Base-by-base conservation (phyloP, 768 basidiomycete genomes). In the Naganishia vishniacii region DNA sequence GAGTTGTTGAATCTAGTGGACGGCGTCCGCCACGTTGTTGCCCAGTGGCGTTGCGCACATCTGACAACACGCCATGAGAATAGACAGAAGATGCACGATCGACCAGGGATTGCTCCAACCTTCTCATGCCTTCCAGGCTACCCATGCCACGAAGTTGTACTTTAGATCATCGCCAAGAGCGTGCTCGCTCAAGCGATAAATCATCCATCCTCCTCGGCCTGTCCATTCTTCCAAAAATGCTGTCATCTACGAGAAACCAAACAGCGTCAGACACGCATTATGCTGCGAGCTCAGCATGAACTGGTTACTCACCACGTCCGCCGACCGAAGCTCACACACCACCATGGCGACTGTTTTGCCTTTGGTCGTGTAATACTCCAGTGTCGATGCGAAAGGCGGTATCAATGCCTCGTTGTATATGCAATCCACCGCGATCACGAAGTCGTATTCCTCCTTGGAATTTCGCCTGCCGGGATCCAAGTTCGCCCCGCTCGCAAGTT, bases 361-460 rank as follows among this genome's bases (percentile, higher is more conserved):
- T 26, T 13, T 40, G 1, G 60, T 58, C 47, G 70, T 67, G 58
- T 73, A 75, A 18, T 60, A 45, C 18, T 62, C 67, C 31, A 77
- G 47, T 1, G 74, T 72, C 32, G 74, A 70, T 0, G 75, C 70
- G 26, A 77, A 49, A 5, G 75, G 75, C 53, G 69, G 67, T 3
- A 72, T 66, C 3, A 77, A 67, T n/a, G 70, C 56, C 61, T 77
- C 75, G 49, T 77, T 77, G 64, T 72, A 77, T 26, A 77, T 72
- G 59, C 75, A 77, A 60, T 77, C 75, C 2, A 77, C 74, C 1
- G 71, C 72, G 13, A 77, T 42, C 28, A 75, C 59, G 4, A 75
- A 59, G 41, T 77, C 71, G 49, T 71, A 70, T 7, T 58, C 16
- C 44, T 53, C 62, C 11, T 25, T 16, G 40, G 37, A n/a, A 13